Evolutionary conservation across 2,329 filamentous ascomycete species (phyloP).

Genomic region (Pseudocercospora fijiensis): DNA sequence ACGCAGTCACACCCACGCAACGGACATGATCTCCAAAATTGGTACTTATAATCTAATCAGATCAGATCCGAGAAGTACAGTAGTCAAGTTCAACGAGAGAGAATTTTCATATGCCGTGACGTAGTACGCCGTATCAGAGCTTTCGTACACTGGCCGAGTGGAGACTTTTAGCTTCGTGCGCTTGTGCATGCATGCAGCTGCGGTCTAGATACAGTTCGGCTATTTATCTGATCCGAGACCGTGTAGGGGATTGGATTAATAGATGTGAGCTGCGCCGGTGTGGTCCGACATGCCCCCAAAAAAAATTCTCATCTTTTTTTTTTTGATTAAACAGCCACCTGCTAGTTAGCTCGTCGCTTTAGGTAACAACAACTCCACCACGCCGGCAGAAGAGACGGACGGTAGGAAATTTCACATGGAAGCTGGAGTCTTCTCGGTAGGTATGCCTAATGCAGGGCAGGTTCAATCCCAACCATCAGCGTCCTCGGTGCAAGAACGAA

Average conservation of each 20-base stretch:
- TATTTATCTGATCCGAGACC: slow-evolving; percentile 16
- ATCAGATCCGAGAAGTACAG: no score
- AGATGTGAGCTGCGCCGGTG: no score
- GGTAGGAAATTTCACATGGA: neutral
- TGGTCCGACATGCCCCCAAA: slow-evolving; percentile 11
- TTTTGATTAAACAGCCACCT: neutral
- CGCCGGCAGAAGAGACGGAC: neutral
- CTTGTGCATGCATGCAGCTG: slow-evolving; percentile 1
- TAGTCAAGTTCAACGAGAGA: no score
- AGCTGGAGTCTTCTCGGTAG: neutral
- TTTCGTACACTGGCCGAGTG: no score
- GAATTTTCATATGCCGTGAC: no score
- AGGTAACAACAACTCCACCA: slow-evolving; percentile 1
- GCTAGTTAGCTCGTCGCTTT: neutral
- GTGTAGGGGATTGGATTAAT: neutral
- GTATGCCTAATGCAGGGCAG: neutral
- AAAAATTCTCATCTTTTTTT: no score
- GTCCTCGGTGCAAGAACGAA: no score
- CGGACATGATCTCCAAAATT: neutral
- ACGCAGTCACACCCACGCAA: neutral
- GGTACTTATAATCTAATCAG: neutral
- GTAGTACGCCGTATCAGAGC: no score
- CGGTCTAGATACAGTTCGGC: neutral
- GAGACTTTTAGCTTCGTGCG: slow-evolving; percentile 2
- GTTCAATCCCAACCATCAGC: neutral